Base-by-base conservation (phyloP, 2,329 filamentous ascomycete species). In the Alternaria gaisen region DNA sequence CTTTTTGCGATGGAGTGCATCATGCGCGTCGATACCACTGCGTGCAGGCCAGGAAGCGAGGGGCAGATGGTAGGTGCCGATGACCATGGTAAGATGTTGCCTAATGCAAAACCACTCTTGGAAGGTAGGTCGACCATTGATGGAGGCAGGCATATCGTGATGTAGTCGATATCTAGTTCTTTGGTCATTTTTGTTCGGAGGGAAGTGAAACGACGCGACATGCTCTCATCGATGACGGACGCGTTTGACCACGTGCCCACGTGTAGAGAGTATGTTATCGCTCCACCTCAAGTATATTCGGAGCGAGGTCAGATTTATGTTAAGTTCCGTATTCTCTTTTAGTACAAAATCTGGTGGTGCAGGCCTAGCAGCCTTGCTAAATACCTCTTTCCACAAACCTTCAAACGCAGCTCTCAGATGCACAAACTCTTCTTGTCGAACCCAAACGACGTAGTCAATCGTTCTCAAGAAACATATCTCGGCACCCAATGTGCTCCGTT, bases 221-320 rank as follows among this genome's bases (percentile, higher is more conserved):
- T 11, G 36, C n/a, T 5, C 9, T 4, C 2, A 11, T 38, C 2
- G 9, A 30, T 30, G 28, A 30, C 28, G 28, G 28, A 9, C 28
- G 10, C 28, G 28, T 1, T 11, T 10, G 28, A 30, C 3, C 28
- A 30, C 28, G 28, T 30, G 28, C 9, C 3, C 28, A 30, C 10
- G 28, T 11, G 28, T 30, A 6, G 2, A 7, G 6, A 30, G 28
- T 30, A 5, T 11, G 10, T 10, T 3, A 30, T 30, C 28, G 10
- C 28, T 2, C 28, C 9, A 30, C 10, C 28, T 11, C 28, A 11
- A 0, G 28, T 6, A 30, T 30, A 11, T 11, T 30, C 28, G 9
- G 10, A 1, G 9, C 10, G 0, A 30, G 10, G 28, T 18, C 4
- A 1, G 1, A 4, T 3, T 22, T 0, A 14, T 5, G 8, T 2